Percentiles rank a stretch among this genome's conserved stretches.
These are phyloP conservation scores for Porodaedalea pini DNA, from an alignment of 1,284 basidiomycete species.

Conservation along the genomic window DNA sequence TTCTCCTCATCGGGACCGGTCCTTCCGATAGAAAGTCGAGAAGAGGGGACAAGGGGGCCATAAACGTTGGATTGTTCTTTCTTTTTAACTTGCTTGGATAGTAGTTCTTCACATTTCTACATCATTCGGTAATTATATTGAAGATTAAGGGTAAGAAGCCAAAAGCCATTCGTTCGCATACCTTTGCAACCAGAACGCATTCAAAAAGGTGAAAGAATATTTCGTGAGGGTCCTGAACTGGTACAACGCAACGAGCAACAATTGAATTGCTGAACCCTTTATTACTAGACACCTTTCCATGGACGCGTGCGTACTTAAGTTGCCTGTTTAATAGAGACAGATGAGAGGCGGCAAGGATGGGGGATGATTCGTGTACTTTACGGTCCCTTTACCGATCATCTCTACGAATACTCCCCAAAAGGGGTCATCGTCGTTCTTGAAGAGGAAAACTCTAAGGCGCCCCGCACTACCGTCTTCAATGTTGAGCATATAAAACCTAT, in stretches of 20 bases:
- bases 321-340: neutral
- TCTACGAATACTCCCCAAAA: neutral
- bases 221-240: neutral
- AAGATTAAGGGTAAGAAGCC: too few relatives aligned
- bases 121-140: neutral
- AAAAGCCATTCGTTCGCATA: neutral
- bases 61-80: too few relatives aligned
- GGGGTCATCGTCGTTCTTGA: neutral
- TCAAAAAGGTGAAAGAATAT: neutral
- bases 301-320: neutral
- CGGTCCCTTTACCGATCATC: neutral
- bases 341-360: neutral
- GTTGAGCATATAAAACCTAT: neutral
- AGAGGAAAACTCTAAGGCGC: neutral
- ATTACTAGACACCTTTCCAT: neutral
- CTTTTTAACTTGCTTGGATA: neutral
- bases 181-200: neutral
- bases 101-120: too few relatives aligned
- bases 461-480: constrained; percentile 2
- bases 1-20: neutral
- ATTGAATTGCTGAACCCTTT: neutral
- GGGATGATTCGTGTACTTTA: neutral
- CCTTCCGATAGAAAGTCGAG: neutral
- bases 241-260: neutral
- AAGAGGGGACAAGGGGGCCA: neutral